phyloP scores from a whole-genome alignment of 441 rosid species.

The Populus hybrid region DNA sequence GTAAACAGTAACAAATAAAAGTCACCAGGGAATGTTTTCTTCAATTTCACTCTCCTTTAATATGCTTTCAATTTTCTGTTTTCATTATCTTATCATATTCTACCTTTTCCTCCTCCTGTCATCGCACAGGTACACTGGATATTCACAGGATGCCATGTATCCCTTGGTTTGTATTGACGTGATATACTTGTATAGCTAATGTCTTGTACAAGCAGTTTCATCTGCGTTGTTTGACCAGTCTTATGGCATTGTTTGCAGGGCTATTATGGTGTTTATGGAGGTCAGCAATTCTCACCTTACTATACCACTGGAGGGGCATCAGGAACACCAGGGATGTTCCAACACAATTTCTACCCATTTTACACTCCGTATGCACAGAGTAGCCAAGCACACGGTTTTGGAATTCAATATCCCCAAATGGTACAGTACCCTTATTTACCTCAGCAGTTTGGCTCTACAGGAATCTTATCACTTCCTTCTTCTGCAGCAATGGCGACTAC shows the following conservation, averaged over 20 bases:
- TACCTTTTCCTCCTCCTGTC: neutral
- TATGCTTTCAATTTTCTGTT: constrained; percentile 4
- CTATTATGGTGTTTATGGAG: constrained; percentile 66
- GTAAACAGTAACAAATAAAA: constrained; percentile 7
- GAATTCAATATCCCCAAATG: constrained; percentile 63
- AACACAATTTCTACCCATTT: constrained; percentile 50
- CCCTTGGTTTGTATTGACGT: constrained; percentile 48
- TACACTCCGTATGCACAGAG: constrained; percentile 61
- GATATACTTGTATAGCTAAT: neutral
- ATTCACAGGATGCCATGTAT: constrained; percentile 60
- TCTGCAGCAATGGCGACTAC: constrained; percentile 39
- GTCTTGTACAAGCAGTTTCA: neutral
- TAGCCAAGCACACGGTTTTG: constrained; percentile 52
- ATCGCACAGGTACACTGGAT: constrained; percentile 54
- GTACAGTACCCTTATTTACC: constrained; percentile 62
- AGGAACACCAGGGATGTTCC: constrained; percentile 49
- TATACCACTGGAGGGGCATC: constrained; percentile 46
- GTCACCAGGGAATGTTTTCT: neutral
- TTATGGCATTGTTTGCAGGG: constrained; percentile 41
- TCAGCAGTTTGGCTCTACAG: constrained; percentile 48
- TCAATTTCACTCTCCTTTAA: neutral
- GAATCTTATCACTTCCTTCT: constrained; percentile 59
- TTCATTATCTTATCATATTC: constrained; percentile 12
- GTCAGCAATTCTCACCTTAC: constrained; percentile 63
- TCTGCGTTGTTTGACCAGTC: constrained; percentile 17